phyloP scores from a whole-genome alignment of 1,139 yeast genomes.

The Meyerozyma elateridarum region DNA sequence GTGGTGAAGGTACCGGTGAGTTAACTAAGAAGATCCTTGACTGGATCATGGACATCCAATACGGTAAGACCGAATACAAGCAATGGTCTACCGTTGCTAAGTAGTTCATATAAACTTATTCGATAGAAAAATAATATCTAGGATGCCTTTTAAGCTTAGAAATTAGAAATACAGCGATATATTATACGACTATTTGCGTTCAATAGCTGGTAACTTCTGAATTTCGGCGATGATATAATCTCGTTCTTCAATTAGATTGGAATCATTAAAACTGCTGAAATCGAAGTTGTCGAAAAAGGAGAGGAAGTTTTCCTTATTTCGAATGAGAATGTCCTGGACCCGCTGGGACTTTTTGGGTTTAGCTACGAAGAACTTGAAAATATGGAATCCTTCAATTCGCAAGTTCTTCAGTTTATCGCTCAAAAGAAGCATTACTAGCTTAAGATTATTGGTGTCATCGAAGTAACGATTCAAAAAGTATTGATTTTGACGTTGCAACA shows the following conservation, averaged over 20 bases:
- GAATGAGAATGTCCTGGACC: constrained; percentile 72
- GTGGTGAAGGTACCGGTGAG: constrained; percentile 78
- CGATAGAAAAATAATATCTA: no score
- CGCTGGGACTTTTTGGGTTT: constrained; percentile 86
- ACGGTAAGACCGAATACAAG: constrained; percentile 72
- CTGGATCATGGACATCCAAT: constrained; percentile 88
- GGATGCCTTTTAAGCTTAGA: no score
- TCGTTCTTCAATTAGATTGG: constrained; percentile 71
- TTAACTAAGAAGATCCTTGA: constrained; percentile 68
- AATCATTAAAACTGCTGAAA: constrained; percentile 59
- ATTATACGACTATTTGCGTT: constrained; percentile 1
- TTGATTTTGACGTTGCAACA: constrained; percentile 71
- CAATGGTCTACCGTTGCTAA: constrained; percentile 52
- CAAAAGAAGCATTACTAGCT: constrained; percentile 77
- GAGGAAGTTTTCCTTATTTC: constrained; percentile 74
- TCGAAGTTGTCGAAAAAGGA: constrained; percentile 67
- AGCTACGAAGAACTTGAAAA: constrained; percentile 90
- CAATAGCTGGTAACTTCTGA: constrained; percentile 49
- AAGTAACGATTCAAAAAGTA: constrained; percentile 72
- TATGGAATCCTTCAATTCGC: constrained; percentile 87
- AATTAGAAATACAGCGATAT: no score
- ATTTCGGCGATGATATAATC: constrained; percentile 76
- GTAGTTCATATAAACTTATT: constrained; percentile 8
- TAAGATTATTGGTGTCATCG: constrained; percentile 75
- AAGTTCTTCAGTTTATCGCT: constrained; percentile 87